These are phyloP conservation scores for Elongisporangium prolatum DNA, from an alignment of 352 stramenopile species.

Conservation along the genomic window DNA sequence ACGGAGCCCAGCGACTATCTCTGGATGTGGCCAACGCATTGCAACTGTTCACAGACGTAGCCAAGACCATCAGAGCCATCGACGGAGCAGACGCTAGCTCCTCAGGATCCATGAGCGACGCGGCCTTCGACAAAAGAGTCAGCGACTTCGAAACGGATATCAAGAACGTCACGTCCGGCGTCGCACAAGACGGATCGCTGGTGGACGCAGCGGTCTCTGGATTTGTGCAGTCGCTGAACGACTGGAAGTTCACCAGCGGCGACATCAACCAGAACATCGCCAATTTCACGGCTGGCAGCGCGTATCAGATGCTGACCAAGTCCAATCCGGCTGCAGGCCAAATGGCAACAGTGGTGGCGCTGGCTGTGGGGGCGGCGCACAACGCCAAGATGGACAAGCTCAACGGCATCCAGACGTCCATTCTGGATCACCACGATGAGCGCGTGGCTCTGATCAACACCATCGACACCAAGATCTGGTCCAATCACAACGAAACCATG, in stretches of 20 bases:
- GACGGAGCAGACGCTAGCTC: background rate
- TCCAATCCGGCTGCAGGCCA: background rate
- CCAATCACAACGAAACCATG: constrained; percentile 10
- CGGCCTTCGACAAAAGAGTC: background rate
- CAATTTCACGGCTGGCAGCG: background rate
- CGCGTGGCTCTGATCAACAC: constrained; percentile 9
- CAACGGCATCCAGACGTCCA: background rate
- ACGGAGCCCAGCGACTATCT: background rate
- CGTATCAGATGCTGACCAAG: background rate
- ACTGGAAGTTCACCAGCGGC: background rate
- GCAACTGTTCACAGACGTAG: background rate
- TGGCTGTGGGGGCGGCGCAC: background rate
- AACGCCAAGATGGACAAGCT: constrained; percentile 7
- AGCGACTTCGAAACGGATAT: background rate
- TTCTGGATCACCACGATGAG: constrained; percentile 6
- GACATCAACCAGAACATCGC: background rate
- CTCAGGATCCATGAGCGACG: background rate
- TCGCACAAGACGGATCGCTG: background rate
- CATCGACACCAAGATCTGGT: constrained; percentile 11
- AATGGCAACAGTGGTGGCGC: background rate
- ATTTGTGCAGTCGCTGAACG: background rate
- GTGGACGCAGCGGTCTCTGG: background rate
- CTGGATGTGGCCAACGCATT: background rate
- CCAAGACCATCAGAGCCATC: background rate
- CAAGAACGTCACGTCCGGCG: background rate